phyloP scores from a whole-genome alignment of 306 rosid species.

The Ziziphus jujuba region DNA sequence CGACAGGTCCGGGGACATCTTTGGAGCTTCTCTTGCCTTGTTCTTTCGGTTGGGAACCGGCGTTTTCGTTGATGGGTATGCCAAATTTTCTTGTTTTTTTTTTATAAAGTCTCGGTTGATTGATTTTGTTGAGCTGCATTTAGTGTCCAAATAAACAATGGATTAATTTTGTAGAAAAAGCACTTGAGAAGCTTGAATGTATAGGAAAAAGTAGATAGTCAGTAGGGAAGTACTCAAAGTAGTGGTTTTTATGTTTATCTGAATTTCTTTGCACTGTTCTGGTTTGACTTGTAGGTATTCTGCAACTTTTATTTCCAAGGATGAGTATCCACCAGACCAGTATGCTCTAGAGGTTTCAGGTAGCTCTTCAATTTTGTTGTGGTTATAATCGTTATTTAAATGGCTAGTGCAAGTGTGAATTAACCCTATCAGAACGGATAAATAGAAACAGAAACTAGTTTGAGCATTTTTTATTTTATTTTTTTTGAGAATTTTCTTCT shows the following conservation, averaged over 20 bases:
- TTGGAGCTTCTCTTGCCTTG: slow-evolving; percentile 66
- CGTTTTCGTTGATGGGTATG: slow-evolving; percentile 76
- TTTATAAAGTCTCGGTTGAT: background rate
- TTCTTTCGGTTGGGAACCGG: slow-evolving; percentile 82
- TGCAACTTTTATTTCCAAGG: slow-evolving; percentile 63
- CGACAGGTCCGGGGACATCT: slow-evolving; percentile 49
- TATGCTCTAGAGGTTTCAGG: slow-evolving; percentile 69
- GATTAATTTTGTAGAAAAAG: too few relatives aligned
- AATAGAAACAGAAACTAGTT: background rate
- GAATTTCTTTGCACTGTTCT: background rate
- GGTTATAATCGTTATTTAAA: slow-evolving; percentile 16
- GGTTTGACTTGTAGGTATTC: slow-evolving; percentile 67
- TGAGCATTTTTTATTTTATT: too few relatives aligned
- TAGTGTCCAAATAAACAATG: too few relatives aligned
- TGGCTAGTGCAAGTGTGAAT: slow-evolving; percentile 4
- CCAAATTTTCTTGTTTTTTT: background rate
- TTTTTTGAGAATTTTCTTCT: background rate
- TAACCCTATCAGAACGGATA: background rate
- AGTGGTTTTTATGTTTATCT: slow-evolving; percentile 15
- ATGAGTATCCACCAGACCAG: slow-evolving; percentile 66
- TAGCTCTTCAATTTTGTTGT: slow-evolving; percentile 32
- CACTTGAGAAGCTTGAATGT: too few relatives aligned
- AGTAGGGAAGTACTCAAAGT: background rate
- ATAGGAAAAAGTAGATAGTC: too few relatives aligned
- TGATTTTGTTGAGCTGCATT: too few relatives aligned